A percentile compares a stretch with the other conserved stretches of the same genome.
These are phyloP conservation scores for Saccharomycopsis oosterbeekiorum DNA, from an alignment of 805 yeast genomes.

Conservation along the genomic window DNA sequence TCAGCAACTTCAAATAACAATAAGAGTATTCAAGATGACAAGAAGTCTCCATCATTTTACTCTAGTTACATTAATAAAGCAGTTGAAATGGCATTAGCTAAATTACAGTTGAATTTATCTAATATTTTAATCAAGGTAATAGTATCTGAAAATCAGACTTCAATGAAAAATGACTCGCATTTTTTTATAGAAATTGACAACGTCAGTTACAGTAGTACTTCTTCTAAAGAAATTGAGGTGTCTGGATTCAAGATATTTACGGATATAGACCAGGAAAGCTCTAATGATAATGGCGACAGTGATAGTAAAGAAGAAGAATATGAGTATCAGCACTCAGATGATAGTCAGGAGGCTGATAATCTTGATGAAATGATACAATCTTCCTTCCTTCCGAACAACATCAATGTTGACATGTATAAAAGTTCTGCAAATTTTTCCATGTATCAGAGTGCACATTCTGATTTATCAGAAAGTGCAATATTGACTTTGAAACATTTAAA, in stretches of 20 bases:
- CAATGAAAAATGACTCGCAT: neutral
- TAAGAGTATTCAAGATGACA: constrained; percentile 22
- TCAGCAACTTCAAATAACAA: neutral
- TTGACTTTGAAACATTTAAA: constrained; percentile 16
- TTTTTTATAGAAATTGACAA: constrained; percentile 25
- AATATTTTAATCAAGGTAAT: constrained; percentile 40
- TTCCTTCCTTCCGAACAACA: constrained; percentile 20
- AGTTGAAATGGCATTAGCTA: constrained; percentile 56
- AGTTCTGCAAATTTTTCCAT: constrained; percentile 6
- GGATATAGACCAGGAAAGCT: constrained; percentile 21
- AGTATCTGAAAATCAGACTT: constrained; percentile 31
- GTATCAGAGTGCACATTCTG: constrained; percentile 18
- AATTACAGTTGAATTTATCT: constrained; percentile 41
- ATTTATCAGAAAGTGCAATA: constrained; percentile 14
- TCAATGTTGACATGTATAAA: neutral
- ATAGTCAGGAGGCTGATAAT: constrained; percentile 2
- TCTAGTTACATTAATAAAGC: constrained; percentile 35
- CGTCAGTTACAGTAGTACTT: constrained; percentile 35
- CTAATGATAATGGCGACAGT: constrained; percentile 21
- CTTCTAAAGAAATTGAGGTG: constrained; percentile 32
- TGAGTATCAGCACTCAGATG: neutral
- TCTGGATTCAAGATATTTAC: constrained; percentile 31
- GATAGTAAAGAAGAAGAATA: constrained; percentile 24
- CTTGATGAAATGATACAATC: constrained; percentile 26
- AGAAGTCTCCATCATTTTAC: constrained; percentile 6